Conservation (phyloP, 768 basidiomycete species). For the Fomitopsis serialis region DNA sequence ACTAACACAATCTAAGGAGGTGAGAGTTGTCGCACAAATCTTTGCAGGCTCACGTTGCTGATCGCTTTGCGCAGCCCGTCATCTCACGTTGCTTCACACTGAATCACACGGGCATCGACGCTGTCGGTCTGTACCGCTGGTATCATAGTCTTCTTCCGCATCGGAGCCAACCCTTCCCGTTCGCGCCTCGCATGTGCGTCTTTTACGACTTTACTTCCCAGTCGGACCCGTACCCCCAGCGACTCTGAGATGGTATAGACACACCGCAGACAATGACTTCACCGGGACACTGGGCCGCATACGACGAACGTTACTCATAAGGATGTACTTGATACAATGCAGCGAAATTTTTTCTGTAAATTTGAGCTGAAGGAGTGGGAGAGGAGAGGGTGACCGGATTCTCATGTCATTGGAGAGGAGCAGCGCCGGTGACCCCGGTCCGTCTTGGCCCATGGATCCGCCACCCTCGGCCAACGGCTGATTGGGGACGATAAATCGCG, state of each 20-base stretch:
- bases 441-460: neutral
- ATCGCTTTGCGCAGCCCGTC: too few relatives aligned
- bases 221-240: neutral
- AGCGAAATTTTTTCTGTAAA: too few relatives aligned
- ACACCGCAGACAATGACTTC: too few relatives aligned
- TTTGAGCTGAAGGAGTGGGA: too few relatives aligned
- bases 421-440: conserved; percentile 5
- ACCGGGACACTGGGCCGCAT: too few relatives aligned
- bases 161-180: neutral
- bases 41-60: too few relatives aligned
- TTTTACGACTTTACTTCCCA: neutral
- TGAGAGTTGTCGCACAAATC: too few relatives aligned
- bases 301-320: neutral
- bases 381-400: neutral
- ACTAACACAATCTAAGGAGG: too few relatives aligned
- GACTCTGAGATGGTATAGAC: neutral
- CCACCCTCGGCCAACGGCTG: neutral
- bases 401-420: neutral
- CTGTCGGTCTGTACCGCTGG: neutral
- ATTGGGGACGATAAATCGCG: neutral
- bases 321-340: too few relatives aligned
- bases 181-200: neutral
- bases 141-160: neutral
- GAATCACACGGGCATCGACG: neutral
- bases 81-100: neutral